Evolutionary conservation across 495 filamentous ascomycete genomes (phyloP), one percentile per base, ranked within the genome.

Genomic region (Penicillium ucsense): DNA sequence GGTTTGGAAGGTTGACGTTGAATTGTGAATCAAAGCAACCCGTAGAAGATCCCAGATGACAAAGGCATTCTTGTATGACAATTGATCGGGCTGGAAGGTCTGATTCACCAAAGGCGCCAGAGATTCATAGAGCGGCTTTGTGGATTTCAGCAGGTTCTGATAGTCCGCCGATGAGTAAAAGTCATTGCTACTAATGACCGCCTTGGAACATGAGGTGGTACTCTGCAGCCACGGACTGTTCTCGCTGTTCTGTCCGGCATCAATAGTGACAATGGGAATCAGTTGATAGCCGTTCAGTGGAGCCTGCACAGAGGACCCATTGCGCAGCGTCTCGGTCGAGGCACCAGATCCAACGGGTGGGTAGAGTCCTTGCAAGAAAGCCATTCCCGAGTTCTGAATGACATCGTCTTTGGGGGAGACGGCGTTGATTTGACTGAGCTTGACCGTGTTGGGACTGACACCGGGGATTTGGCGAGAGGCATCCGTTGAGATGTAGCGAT

Each of bases 21-120:
- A 20, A 43, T 75, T 75, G 56, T 75, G 69, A 48, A 75, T 74
- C 3, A 43, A 34, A 11, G 65, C 71, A 32, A 72, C 70, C 49
- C 71, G 63, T 35, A 75, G 49, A 32, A 68, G 52, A 52, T 75
- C 72, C 56, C 63, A 75, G 45, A 75, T 81, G 43, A 67, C 62
- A 61, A 84, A 88, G 32, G 78, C 83, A 61, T 86, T 85, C 59
- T 80, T 78, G 68, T 72, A 86, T 53, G 36, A 83, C 32, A 75
- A 64, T 41, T 75, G 51, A 34, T 47, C 64, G 12, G 61, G 49
- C 32, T 51, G 59, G 55, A 81, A 79, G 6, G 74, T 75, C 36
- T 55, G 49, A 58, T 81, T 76, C 62, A 84, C 64, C 27, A 80
- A 59, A 7, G 82, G 80, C 35, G 73, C 56, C 33, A 88, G 51